Base-by-base conservation (phyloP, 352 stramenopile species). In the Phytophthora chlamydospora region DNA sequence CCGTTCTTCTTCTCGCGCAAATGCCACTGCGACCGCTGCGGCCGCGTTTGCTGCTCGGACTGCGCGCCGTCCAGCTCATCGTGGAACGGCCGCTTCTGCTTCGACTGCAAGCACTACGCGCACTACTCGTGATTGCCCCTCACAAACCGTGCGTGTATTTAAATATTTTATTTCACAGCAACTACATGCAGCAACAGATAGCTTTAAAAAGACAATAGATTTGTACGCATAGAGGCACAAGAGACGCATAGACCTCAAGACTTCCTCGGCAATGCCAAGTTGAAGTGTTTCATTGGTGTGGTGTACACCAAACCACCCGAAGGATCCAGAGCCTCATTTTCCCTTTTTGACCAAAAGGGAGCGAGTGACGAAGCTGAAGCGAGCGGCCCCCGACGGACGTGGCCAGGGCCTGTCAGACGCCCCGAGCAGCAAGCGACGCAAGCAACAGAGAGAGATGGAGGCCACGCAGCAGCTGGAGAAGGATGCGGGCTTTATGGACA, bases 401-500 rank as follows among this genome's bases (percentile, higher is more conserved):
- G 48, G 48, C 53, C 62, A 76, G 66, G 59, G 69, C 60, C 62
- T 68, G 41, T 52, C 49, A 42, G 59, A 44, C 68, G 63, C 49
- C 55, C 58, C 49, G 29, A 64, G 49, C 58, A 71, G 31, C 56
- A 75, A 78, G 42, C 51, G 57, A 63, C 41, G 21, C 42, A 70
- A 53, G 35, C 31, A 50, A 34, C 31, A 69, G 38, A 58, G 17
- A 39, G 44, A 48, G 40, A 91, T 90, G 85, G 80, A 85, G 47
- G 58, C 62, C 35, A 78, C 63, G 12, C 68, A 81, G 66, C 79
- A 89, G 52, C 66, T 94, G 47, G 85, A 94, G 63, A 83, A 75
- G 47, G 84, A 97, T 86, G 90, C 90, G 29, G 81, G 75, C 48
- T 97, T 97, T 69, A 97, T 96, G 89, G 89, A 97, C 83, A 97